Percentiles rank a stretch among this genome's conserved stretches.
These are phyloP conservation scores for Amphirosellinia nigrospora DNA, from an alignment of 495 filamentous ascomycete species.

Conservation along the genomic window DNA sequence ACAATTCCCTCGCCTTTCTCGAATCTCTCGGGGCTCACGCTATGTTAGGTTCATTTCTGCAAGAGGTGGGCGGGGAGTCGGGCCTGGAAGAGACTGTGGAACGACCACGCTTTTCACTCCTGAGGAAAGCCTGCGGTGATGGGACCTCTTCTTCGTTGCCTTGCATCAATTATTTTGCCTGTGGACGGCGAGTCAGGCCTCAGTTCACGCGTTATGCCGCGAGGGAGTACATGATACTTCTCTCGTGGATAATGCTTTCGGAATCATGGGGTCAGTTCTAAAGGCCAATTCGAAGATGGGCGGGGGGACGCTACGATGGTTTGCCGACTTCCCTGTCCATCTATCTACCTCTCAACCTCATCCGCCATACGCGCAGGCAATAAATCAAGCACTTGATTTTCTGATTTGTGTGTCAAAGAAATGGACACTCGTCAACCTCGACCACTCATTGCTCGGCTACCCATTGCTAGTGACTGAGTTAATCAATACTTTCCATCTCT, in stretches of 20 bases:
- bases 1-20: constrained; percentile 24
- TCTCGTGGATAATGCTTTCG: constrained; percentile 45
- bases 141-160: constrained; percentile 68
- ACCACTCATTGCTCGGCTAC: constrained; percentile 40
- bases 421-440: constrained; percentile 28
- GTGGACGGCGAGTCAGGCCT: constrained; percentile 40
- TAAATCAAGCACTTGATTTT: constrained; percentile 43
- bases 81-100: constrained; percentile 43
- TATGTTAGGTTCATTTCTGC: constrained; percentile 5
- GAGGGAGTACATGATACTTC: constrained; percentile 19
- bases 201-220: constrained; percentile 27
- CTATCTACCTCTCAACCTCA: constrained; percentile 36
- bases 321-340: constrained; percentile 57
- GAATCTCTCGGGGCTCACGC: constrained; percentile 5
- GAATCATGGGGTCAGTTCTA: constrained; percentile 45
- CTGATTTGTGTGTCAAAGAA: constrained; percentile 42
- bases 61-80: constrained; percentile 22
- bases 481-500: constrained; percentile 51
- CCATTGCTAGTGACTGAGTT: constrained; percentile 70
- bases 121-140: constrained; percentile 60
- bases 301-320: constrained; percentile 54
- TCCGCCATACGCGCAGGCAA: constrained; percentile 15
- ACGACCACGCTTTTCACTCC: constrained; percentile 58
- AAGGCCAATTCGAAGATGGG: constrained; percentile 47
- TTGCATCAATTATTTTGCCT: constrained; percentile 74